Evolutionary conservation across 129 eudicot genomes (phyloP), one percentile per base, ranked within the genome.

Genomic region (Ambrosia trifida): DNA sequence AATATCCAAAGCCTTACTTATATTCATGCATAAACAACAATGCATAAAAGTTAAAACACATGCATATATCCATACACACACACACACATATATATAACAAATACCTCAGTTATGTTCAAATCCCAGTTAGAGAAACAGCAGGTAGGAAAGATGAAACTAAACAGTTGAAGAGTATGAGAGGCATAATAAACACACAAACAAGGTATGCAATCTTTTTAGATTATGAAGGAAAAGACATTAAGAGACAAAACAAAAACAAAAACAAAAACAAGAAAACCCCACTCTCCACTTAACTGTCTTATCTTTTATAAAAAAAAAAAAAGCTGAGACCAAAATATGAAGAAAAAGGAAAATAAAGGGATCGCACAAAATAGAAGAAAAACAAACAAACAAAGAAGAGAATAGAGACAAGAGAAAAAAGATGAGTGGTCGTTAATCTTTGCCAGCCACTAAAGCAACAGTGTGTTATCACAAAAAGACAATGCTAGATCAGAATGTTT

Each of bases 371-470:
- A 35, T 24, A 11, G 40, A 33, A 33, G 61, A 33, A 65, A 58
- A 67, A 72, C 24, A 68, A 64, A 33, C 56, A 58, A 67, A 72
- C 24, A 68, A 64, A 51, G 65, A 74, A 50, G 43, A 64, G 4
- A 64, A 51, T 13, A 60, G 73, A 31, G 17, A 47, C 80, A 76
- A 74, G 62, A 73, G 62, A 36, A 84, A 76, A 82, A 84, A 82
- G 87, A 89, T 90, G 94, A 86, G 85, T 84, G 85, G 96, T 89
- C 93, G 45, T 69, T 74, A 83, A 78, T 85, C 83, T 83, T 83
- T 87, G 96, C 79, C 81, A 83, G 89, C 95, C 91, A 90, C 84
- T 83, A 83, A 50, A 78, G 84, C 77, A 77, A 85, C 91, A 90
- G 81, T 73, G 50, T 87, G 89, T 87, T 79, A 69, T 82, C 96